phyloP scores from a whole-genome alignment of 1,284 basidiomycete genomes.

The Austropuccinia psidii region DNA sequence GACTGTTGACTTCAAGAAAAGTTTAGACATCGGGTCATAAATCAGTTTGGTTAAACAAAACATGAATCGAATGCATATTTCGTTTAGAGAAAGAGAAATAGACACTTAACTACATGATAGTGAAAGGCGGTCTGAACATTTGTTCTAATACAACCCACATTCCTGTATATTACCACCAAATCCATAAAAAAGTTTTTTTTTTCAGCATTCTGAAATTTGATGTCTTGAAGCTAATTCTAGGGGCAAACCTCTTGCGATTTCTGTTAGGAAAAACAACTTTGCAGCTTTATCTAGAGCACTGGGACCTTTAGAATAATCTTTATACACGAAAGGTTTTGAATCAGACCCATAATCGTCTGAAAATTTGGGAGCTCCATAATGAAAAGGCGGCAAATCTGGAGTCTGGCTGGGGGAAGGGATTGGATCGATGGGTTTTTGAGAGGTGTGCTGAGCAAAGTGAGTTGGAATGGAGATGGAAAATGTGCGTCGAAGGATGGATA shows the following conservation, averaged over 20 bases:
- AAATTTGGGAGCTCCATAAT: neutral
- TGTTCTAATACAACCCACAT: slow-evolving; percentile 99
- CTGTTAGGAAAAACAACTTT: slow-evolving; percentile 96
- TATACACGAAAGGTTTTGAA: slow-evolving; percentile 35
- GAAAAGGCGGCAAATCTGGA: slow-evolving; percentile 31
- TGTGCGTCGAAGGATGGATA: too few species aligned
- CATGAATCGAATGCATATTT: slow-evolving; percentile 8
- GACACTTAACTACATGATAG: slow-evolving; percentile 62
- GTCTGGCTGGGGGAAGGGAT: slow-evolving; percentile 11
- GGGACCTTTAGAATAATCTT: slow-evolving; percentile 58
- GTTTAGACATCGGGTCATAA: neutral
- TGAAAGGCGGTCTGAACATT: slow-evolving; percentile 76
- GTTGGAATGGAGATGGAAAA: neutral
- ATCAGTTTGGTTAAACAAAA: neutral
- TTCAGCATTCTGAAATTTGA: neutral
- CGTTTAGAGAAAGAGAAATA: slow-evolving; percentile 30
- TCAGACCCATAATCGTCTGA: neutral
- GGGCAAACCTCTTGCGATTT: slow-evolving; percentile 79
- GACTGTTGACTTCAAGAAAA: slow-evolving; percentile 64
- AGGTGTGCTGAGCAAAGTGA: neutral
- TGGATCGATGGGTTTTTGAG: neutral
- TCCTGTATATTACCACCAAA: slow-evolving; percentile 53
- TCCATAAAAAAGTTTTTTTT: neutral
- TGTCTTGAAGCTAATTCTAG: neutral
- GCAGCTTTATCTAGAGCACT: slow-evolving; percentile 91